Conservation (phyloP, 106 monocot genomes). For the Dendrobium officinale region DNA sequence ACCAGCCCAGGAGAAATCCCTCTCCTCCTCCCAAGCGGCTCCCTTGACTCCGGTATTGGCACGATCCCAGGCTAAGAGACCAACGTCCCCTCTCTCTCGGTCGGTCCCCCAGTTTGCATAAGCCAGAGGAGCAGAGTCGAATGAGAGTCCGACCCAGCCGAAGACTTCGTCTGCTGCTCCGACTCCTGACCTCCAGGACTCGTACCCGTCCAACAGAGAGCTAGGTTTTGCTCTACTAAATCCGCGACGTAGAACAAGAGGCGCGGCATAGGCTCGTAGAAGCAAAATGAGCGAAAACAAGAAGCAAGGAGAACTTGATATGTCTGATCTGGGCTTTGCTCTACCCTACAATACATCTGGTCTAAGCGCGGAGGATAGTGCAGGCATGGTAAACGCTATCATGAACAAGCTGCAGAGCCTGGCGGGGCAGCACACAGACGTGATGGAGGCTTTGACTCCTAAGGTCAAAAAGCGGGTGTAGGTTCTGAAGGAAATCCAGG, state of each 20-base stretch:
- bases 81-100: too few relatives aligned
- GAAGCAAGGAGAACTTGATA: conserved; percentile 15
- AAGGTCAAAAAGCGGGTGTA: conserved; percentile 87
- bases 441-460: conserved; percentile 48
- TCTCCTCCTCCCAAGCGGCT: too few relatives aligned
- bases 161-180: too few relatives aligned
- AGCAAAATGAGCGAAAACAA: conserved; percentile 19
- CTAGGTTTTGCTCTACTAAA: background rate
- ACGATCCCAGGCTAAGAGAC: too few relatives aligned
- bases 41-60: too few relatives aligned
- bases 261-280: background rate
- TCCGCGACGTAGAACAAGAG: background rate
- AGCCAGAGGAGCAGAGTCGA: too few relatives aligned
- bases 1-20: too few relatives aligned
- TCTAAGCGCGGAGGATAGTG: conserved; percentile 26
- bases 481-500: conserved; percentile 76
- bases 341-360: background rate
- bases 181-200: too few relatives aligned
- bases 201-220: too few relatives aligned
- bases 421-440: conserved; percentile 54
- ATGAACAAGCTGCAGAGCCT: conserved; percentile 18
- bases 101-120: too few relatives aligned
- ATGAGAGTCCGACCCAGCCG: too few relatives aligned
- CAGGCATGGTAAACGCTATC: conserved; percentile 17
- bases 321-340: conserved; percentile 15